phyloP scores from a whole-genome alignment of 164 flowering plant species.

The Vitis riparia region DNA sequence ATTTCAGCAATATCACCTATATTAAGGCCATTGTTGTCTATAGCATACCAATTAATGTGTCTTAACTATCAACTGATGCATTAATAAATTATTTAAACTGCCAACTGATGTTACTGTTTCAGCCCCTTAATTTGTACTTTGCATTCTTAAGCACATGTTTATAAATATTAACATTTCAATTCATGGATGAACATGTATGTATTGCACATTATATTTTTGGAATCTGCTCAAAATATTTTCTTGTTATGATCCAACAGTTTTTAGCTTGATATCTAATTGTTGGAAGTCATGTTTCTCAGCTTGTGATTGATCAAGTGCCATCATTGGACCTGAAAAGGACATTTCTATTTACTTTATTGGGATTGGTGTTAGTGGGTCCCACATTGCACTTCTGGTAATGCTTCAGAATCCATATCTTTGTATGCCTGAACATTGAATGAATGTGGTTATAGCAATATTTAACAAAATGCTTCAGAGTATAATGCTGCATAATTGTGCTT shows the following conservation, averaged over 20 bases:
- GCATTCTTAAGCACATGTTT: too few species aligned
- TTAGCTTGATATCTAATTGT: background rate
- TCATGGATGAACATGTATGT: too few species aligned
- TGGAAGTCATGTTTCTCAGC: constrained; percentile 32
- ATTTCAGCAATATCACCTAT: too few species aligned
- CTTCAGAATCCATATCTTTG: constrained; percentile 8
- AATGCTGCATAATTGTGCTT: background rate
- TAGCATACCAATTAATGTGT: too few species aligned
- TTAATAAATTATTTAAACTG: too few species aligned
- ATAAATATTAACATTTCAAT: too few species aligned
- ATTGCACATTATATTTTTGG: too few species aligned
- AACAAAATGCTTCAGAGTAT: background rate
- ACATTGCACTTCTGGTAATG: constrained; percentile 91
- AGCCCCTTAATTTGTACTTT: too few species aligned
- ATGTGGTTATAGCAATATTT: background rate
- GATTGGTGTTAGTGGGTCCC: constrained; percentile 87
- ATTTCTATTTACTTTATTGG: constrained; percentile 70
- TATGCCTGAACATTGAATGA: background rate
- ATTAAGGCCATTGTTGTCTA: too few species aligned
- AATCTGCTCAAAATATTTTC: too few species aligned
- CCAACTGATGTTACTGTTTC: too few species aligned
- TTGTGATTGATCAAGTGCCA: constrained; percentile 65
- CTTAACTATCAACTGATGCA: too few species aligned
- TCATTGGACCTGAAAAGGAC: constrained; percentile 72
- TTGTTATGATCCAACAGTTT: background rate